These are phyloP conservation scores for Trypanosoma melophagium DNA, from an alignment of 208 protist species.

Conservation along the genomic window DNA sequence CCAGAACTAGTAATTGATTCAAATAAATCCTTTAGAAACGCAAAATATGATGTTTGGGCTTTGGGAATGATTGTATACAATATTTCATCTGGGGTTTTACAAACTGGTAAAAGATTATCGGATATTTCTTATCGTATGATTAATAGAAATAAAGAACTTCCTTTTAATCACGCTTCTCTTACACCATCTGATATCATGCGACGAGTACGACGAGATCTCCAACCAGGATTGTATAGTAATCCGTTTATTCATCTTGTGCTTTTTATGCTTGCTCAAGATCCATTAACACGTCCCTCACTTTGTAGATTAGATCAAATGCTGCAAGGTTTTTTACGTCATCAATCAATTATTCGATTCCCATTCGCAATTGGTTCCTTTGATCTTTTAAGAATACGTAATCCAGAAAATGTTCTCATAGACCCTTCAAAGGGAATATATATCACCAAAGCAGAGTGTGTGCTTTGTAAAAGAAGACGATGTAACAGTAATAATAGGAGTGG, in stretches of 20 bases:
- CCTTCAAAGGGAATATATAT: conserved; percentile 48
- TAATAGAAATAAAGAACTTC: conserved; percentile 21
- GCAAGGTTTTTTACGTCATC: conserved; percentile 55
- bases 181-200: conserved; percentile 49
- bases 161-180: conserved; percentile 52
- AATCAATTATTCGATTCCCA: conserved; percentile 69
- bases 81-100: conserved; percentile 37
- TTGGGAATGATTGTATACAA: conserved; percentile 56
- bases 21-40: not conserved
- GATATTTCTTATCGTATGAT: not conserved
- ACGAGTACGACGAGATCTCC: conserved; percentile 43
- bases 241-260: conserved; percentile 42
- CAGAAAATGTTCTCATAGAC: conserved; percentile 45
- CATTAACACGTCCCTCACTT: conserved; percentile 55
- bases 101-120: conserved; percentile 11
- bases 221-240: conserved; percentile 47
- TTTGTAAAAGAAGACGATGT: conserved; percentile 48
- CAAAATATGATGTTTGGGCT: conserved; percentile 53
- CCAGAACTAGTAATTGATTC: conserved; percentile 1
- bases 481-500: not conserved
- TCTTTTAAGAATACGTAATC: conserved; percentile 44
- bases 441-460: conserved; percentile 38
- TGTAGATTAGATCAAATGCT: conserved; percentile 43
- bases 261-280: conserved; percentile 69
- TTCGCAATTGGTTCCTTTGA: conserved; percentile 64